Evolutionary conservation across 1,139 yeast species (phyloP), one percentile per base, ranked within the genome.

Genomic region (Hyphopichia pseudoburtonii): DNA sequence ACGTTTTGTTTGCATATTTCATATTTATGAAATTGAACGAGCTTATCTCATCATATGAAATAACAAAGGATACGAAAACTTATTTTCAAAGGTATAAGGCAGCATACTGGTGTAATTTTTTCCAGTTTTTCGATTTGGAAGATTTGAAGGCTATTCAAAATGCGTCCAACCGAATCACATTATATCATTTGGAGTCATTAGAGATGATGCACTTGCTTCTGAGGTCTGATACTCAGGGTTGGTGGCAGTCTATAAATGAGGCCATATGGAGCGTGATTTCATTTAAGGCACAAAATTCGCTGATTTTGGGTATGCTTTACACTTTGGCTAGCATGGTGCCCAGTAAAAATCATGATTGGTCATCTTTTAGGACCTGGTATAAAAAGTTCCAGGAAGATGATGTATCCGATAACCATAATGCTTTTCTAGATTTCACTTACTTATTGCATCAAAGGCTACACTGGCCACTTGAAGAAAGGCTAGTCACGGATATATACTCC

Each of bases 401-500:
- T 3, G 44, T 40, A 8, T 50, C 62, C 4, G 40, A 38, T 5
- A 46, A 57, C 21, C 60, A 57, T 37, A 54, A 51, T 19, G 49
- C 54, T 15, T 66, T 60, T 39, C 41, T 69, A 8, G 70, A 67
- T 37, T 49, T 58, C 8, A 51, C 65, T 23, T 57, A 56, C n/a
- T 38, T 51, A 3, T 46, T 66, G 28, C 53, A 55, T 37, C 60
- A 60, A 34, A 47, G 55, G 14, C 46, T 53, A 5, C 45, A 50
- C 8, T 71, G 76, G 76, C 63, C 65, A 3, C 33, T 69, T 2
- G 67, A 68, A 29, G 77, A 71, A 32, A 52, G 52, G 29, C 35
- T 68, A 16, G 42, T 72, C 2, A 40, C 60, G 9, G 52, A 50
- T 21, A 37, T 70, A 3, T 70, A 68, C 41, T 38, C 57, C 1